A percentile compares a stretch with the other conserved stretches of the same genome.
phyloP scores from a whole-genome alignment of 805 yeast species.

The Zygotorulaspora sp. region DNA sequence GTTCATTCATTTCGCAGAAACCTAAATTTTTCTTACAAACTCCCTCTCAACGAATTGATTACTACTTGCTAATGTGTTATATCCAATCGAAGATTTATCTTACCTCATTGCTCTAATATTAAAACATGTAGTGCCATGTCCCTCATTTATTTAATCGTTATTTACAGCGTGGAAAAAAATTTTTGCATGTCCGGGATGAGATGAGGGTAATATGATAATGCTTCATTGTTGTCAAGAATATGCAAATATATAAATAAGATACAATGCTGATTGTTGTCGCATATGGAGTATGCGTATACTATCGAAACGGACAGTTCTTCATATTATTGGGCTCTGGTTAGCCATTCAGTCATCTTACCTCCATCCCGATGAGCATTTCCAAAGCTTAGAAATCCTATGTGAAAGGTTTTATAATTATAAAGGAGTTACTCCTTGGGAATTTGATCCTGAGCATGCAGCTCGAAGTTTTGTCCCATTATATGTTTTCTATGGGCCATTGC shows the following conservation, averaged over 20 bases:
- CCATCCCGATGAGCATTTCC: slow-evolving; percentile 98
- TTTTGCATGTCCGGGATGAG: slow-evolving; percentile 1
- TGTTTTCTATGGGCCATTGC: slow-evolving; percentile 63
- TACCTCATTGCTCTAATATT: too few relatives aligned
- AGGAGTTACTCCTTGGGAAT: slow-evolving; percentile 77
- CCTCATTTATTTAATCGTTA: neutral
- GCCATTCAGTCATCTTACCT: slow-evolving; percentile 75
- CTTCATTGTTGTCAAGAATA: too few relatives aligned
- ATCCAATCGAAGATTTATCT: too few relatives aligned
- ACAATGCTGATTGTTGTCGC: too few relatives aligned
- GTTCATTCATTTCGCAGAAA: slow-evolving; percentile 22
- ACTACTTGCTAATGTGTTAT: too few relatives aligned
- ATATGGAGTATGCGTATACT: neutral
- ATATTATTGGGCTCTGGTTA: slow-evolving; percentile 40
- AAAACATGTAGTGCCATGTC: too few relatives aligned
- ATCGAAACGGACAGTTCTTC: neutral
- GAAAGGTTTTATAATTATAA: slow-evolving; percentile 8
- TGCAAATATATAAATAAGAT: too few relatives aligned
- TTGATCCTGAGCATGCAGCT: slow-evolving; percentile 42
- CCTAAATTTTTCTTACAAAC: too few relatives aligned
- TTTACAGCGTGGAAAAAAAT: slow-evolving; percentile 1
- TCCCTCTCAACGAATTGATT: too few relatives aligned
- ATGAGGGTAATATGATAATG: neutral
- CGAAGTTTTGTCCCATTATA: slow-evolving; percentile 70
- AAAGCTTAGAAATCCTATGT: slow-evolving; percentile 68